Evolutionary conservation across 345 rosid species (phyloP).

Genomic region (Ceriops decandra): DNA sequence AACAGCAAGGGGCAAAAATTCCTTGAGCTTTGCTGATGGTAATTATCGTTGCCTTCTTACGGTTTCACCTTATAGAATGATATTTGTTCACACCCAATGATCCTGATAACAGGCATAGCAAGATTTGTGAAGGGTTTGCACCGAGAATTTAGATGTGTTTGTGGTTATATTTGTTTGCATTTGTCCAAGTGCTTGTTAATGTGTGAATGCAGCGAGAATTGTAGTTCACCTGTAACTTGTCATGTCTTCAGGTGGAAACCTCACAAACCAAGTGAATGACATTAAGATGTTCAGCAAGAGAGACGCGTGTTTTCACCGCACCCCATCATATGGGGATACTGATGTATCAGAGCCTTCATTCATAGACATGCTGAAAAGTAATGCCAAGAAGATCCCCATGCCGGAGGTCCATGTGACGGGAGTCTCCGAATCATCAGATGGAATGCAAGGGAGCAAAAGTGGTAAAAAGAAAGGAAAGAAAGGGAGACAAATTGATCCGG

Average conservation of each 20-base stretch:
- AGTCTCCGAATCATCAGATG: constrained; percentile 25
- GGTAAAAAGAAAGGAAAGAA: constrained; percentile 38
- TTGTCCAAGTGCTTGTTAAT: not conserved
- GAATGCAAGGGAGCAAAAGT: constrained; percentile 26
- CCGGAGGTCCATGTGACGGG: constrained; percentile 14
- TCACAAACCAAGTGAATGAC: constrained; percentile 16
- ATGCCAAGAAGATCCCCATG: constrained; percentile 25
- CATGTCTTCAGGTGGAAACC: constrained; percentile 17
- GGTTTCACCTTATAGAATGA: not conserved
- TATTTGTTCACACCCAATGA: not conserved
- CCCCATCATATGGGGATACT: constrained; percentile 46
- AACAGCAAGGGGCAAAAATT: constrained; percentile 1
- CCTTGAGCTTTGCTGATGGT: constrained; percentile 15
- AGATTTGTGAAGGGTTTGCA: not conserved
- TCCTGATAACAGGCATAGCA: not conserved
- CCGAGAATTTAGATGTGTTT: not conserved
- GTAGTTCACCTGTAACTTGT: not conserved
- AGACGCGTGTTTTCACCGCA: constrained; percentile 41
- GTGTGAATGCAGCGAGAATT: not conserved
- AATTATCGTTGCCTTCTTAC: not conserved
- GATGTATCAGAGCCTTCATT: constrained; percentile 62
- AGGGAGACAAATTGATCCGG: constrained; percentile 31
- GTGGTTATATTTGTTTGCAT: too few species aligned
- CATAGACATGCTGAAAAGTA: constrained; percentile 69
- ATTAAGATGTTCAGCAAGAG: constrained; percentile 37